These are phyloP conservation scores for Rhypophila decipiens DNA, from an alignment of 495 filamentous ascomycete genomes.

Conservation along the genomic window DNA sequence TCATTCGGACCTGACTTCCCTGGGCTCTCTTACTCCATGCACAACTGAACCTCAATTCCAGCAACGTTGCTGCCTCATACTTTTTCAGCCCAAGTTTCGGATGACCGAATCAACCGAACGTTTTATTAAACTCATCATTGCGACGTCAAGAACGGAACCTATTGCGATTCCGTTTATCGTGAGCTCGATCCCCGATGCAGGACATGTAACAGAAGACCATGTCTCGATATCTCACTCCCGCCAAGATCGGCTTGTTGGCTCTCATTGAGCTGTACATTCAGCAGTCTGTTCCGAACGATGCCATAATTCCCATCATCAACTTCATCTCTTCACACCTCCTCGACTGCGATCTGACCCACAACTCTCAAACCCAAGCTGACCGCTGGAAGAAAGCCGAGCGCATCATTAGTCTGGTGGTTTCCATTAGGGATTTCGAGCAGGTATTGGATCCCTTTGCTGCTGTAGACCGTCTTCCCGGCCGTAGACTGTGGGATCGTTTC, in stretches of 20 bases:
- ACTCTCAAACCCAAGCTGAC: slow-evolving; percentile 11
- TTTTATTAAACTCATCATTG: too few species aligned
- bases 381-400: slow-evolving; percentile 35
- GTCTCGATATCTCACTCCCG: slow-evolving; percentile 56
- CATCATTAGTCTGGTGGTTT: slow-evolving; percentile 47
- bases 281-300: slow-evolving; percentile 62
- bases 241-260: slow-evolving; percentile 74
- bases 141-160: too few species aligned
- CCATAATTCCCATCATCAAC: slow-evolving; percentile 75
- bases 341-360: slow-evolving; percentile 26
- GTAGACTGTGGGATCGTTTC: slow-evolving; percentile 77
- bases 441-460: slow-evolving; percentile 49
- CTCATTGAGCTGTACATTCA: slow-evolving; percentile 76
- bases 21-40: too few species aligned
- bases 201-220: neutral
- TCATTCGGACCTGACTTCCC: too few species aligned
- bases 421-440: slow-evolving; percentile 61
- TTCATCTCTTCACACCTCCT: slow-evolving; percentile 75
- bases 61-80: too few species aligned
- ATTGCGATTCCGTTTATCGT: too few species aligned
- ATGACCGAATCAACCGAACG: too few species aligned
- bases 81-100: too few species aligned
- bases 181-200: neutral
- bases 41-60: too few species aligned
- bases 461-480: slow-evolving; percentile 65